A percentile compares a stretch with the other conserved stretches of the same genome.
Evolutionary conservation across 2,329 filamentous ascomycete species (phyloP).

Genomic region (Pyrenochaeta sp.): DNA sequence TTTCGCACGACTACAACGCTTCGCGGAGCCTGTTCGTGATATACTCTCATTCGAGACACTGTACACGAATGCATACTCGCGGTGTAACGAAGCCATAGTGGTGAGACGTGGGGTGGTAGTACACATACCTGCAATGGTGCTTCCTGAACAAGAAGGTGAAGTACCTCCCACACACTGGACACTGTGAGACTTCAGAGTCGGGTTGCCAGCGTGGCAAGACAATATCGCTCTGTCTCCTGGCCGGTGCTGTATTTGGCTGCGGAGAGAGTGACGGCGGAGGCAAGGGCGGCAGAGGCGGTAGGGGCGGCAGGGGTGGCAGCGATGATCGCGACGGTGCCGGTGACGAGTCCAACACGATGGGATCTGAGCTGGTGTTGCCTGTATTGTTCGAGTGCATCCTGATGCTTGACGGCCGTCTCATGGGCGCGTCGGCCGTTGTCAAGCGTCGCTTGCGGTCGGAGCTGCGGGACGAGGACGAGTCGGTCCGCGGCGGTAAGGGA

Average conservation of each 20-base stretch:
- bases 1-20: not conserved
- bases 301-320: constrained; percentile 10
- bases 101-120: not conserved
- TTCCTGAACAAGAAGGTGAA: constrained; percentile 90
- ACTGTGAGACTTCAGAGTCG: constrained; percentile 81
- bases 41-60: not conserved
- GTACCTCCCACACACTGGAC: constrained; percentile 80
- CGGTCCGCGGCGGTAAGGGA: constrained; percentile 21
- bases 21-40: not conserved
- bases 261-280: constrained; percentile 16
- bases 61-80: not conserved
- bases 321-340: constrained; percentile 13
- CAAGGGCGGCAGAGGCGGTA: constrained; percentile 17
- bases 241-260: constrained; percentile 11
- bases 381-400: constrained; percentile 27
- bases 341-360: constrained; percentile 31
- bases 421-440: constrained; percentile 43
- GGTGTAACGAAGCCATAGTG: not conserved
- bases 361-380: constrained; percentile 26
- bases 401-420: constrained; percentile 38
- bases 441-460: constrained; percentile 48
- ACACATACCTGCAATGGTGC: constrained; percentile 84
- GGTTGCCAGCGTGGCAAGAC: constrained; percentile 85
- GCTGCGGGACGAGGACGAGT: constrained; percentile 28
- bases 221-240: constrained; percentile 54